phyloP scores from a whole-genome alignment of 169 alveolate species.

The Plasmodium cynomolgi region DNA sequence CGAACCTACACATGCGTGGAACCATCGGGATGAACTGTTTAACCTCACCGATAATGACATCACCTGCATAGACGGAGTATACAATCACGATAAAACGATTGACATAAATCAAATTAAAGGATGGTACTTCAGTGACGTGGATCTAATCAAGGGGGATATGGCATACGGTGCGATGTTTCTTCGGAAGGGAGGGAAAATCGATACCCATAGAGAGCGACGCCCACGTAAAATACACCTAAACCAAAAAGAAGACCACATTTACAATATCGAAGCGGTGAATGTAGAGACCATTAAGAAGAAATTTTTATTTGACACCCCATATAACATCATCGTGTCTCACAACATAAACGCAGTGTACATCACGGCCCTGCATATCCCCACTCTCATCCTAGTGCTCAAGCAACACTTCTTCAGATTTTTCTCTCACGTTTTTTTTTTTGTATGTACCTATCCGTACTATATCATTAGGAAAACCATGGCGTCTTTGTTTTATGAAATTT shows the following conservation, averaged over 20 bases:
- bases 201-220: background rate
- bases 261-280: constrained; percentile 36
- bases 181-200: background rate
- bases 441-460: constrained; percentile 73
- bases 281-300: constrained; percentile 29
- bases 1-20: background rate
- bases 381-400: constrained; percentile 30
- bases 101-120: constrained; percentile 36
- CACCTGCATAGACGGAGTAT: constrained; percentile 24
- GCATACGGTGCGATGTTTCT: constrained; percentile 20
- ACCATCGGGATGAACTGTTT: background rate
- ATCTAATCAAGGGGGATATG: constrained; percentile 16
- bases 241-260: constrained; percentile 29
- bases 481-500: constrained; percentile 47
- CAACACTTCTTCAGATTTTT: constrained; percentile 54
- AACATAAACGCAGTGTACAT: constrained; percentile 73
- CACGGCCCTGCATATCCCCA: constrained; percentile 33
- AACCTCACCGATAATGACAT: constrained; percentile 8
- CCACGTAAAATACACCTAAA: background rate
- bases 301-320: constrained; percentile 38
- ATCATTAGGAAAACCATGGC: constrained; percentile 61
- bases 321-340: constrained; percentile 54
- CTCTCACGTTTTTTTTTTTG: constrained; percentile 71
- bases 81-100: constrained; percentile 1
- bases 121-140: constrained; percentile 37